A percentile compares a stretch with the other conserved stretches of the same genome.
These are phyloP conservation scores for Venturia pyrina DNA, from an alignment of 2,329 filamentous ascomycete species.

Conservation along the genomic window DNA sequence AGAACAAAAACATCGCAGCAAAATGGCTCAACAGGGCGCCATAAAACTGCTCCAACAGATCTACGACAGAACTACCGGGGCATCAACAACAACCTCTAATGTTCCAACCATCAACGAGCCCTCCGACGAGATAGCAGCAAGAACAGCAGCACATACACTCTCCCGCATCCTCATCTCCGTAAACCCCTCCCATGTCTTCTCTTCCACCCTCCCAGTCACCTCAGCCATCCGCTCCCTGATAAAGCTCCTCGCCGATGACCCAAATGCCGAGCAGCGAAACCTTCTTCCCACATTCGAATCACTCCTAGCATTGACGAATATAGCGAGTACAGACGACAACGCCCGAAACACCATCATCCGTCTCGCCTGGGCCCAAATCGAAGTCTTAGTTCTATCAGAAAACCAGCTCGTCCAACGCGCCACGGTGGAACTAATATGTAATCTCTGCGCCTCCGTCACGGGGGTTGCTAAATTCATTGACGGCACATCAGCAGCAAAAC, in stretches of 20 bases:
- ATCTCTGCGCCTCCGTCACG: conserved; percentile 62
- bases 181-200: conserved; percentile 73
- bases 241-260: conserved; percentile 59
- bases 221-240: conserved; percentile 77
- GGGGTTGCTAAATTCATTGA: conserved; percentile 62
- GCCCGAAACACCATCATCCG: conserved; percentile 61
- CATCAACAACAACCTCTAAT: conserved; percentile 28
- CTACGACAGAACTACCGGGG: conserved; percentile 33
- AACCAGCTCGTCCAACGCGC: conserved; percentile 73
- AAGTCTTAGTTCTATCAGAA: conserved; percentile 70
- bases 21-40: conserved; percentile 86
- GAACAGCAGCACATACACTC: conserved; percentile 64
- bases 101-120: conserved; percentile 27
- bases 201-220: conserved; percentile 55
- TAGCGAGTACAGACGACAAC: conserved; percentile 61
- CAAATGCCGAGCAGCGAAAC: conserved; percentile 50
- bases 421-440: conserved; percentile 82
- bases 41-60: conserved; percentile 71
- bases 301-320: conserved; percentile 84
- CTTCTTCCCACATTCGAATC: conserved; percentile 84
- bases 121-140: conserved; percentile 26
- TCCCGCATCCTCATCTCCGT: conserved; percentile 80
- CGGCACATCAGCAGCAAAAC: conserved; percentile 47
- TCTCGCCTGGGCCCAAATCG: conserved; percentile 57
- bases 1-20: conserved; percentile 62